Evolutionary conservation across 495 filamentous ascomycete genomes (phyloP), one percentile per base, ranked within the genome.

Genomic region (Niebla homalea): DNA sequence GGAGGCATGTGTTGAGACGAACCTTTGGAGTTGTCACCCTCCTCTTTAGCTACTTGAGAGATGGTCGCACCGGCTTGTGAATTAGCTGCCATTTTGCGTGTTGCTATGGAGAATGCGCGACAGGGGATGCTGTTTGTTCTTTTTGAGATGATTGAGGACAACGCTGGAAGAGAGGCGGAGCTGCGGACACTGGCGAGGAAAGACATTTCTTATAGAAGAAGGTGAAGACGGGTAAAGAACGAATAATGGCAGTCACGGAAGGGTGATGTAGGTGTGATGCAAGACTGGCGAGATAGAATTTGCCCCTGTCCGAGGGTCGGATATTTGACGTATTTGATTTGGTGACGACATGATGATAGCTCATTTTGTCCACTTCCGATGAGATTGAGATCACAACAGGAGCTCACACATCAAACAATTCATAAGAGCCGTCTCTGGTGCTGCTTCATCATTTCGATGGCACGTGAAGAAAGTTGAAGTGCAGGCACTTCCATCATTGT

Each of bases 1-100:
- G 2, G 16, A 7, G 4, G 26, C 14, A 12, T 4, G 6, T 22
- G n/a, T 18, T 4, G 4, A 16, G 25, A 36, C 45, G 25, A 18
- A 50, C 62, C 64, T 53, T 62, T 62, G 21, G 42, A 38, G 26
- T 64, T 52, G 20, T 62, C 63, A 47, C 61, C 61, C 46, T 65
- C 61, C 3, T 57, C 43, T 25, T 56, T 57, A 11, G 63, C 60
- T 15, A 61, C 54, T 41, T 67, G 61, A 6, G 59, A 61, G 32
- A 65, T 67, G 36, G 44, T 43, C 21, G 60, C 42, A 22, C 61
- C 48, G 14, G 37, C 47, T 46, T 54, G 44, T 39, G n/a, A 10
- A 6, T n/a, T 41, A 18, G 6, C n/a, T 16, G 53, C 53, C 53
- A 56, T 52, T 14, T 35, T 40, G 43, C 38, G 36, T 44, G 20